phyloP scores from a whole-genome alignment of 2,329 filamentous ascomycete species.

The Pyrenochaeta sp. region DNA sequence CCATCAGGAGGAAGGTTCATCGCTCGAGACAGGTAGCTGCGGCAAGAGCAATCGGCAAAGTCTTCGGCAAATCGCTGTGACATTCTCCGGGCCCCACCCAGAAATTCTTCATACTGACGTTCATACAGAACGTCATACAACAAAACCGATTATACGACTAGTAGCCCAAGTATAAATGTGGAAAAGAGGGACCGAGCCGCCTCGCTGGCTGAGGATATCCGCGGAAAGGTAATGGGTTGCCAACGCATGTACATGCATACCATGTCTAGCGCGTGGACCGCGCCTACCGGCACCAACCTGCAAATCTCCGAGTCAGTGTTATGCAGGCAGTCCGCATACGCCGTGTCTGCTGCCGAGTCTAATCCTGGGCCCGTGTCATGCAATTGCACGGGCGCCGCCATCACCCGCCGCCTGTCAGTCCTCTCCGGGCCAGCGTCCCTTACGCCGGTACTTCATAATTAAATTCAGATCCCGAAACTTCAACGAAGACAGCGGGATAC shows the following conservation, averaged over 20 bases:
- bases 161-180: too few species aligned
- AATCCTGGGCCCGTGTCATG: not conserved
- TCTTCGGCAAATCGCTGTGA: not conserved
- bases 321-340: not conserved
- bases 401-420: not conserved
- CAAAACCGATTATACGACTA: not conserved
- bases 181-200: too few species aligned
- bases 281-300: not conserved
- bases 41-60: not conserved
- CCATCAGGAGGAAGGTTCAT: not conserved
- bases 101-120: not conserved
- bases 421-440: not conserved
- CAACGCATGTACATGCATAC: slow-evolving; percentile 7
- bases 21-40: not conserved
- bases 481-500: not conserved
- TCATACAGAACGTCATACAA: not conserved
- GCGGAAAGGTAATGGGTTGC: not conserved
- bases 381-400: slow-evolving; percentile 1
- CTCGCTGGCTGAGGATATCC: too few species aligned
- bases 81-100: not conserved
- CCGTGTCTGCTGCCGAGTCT: not conserved
- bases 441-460: not conserved
- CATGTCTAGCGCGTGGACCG: slow-evolving; percentile 6
- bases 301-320: not conserved
- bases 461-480: not conserved